These are phyloP conservation scores for Trichoderma sp. DNA, from an alignment of 2,329 filamentous ascomycete genomes.

Conservation along the genomic window DNA sequence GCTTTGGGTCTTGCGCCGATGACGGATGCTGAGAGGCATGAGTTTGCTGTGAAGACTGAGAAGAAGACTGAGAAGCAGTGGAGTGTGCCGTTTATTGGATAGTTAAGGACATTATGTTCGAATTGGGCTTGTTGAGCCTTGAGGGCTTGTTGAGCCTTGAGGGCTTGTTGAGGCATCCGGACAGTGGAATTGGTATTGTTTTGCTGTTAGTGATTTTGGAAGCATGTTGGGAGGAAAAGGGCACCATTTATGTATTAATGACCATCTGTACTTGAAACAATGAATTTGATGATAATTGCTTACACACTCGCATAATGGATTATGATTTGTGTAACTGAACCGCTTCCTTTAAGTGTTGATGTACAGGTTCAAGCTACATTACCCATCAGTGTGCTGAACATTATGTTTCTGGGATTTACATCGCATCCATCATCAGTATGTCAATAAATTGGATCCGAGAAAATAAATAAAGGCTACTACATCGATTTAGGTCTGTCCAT, in stretches of 20 bases:
- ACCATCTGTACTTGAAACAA: not conserved
- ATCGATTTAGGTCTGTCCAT: not conserved
- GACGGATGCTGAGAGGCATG: not conserved
- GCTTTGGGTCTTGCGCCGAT: not conserved
- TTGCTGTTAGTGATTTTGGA: not conserved
- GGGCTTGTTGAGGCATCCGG: not conserved
- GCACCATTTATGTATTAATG: not conserved
- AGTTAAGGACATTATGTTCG: not conserved
- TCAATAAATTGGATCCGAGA: too few relatives aligned
- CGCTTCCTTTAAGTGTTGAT: not conserved
- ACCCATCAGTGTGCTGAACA: too few relatives aligned
- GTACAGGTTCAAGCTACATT: too few relatives aligned
- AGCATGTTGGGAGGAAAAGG: not conserved
- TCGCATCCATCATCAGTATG: too few relatives aligned
- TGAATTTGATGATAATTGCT: not conserved
- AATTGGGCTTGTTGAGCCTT: fast-evolving
- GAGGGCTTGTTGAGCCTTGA: not conserved
- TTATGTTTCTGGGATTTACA: too few relatives aligned
- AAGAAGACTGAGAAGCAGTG: not conserved
- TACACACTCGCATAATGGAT: not conserved
- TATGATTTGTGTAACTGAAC: not conserved
- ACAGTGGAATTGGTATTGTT: not conserved
- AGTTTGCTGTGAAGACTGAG: not conserved
- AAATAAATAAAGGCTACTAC: too few relatives aligned
- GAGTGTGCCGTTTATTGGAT: not conserved